Percentiles rank a stretch among this genome's conserved stretches.
phyloP scores from a whole-genome alignment of 352 stramenopile species.

The Pythium pyrilobum region DNA sequence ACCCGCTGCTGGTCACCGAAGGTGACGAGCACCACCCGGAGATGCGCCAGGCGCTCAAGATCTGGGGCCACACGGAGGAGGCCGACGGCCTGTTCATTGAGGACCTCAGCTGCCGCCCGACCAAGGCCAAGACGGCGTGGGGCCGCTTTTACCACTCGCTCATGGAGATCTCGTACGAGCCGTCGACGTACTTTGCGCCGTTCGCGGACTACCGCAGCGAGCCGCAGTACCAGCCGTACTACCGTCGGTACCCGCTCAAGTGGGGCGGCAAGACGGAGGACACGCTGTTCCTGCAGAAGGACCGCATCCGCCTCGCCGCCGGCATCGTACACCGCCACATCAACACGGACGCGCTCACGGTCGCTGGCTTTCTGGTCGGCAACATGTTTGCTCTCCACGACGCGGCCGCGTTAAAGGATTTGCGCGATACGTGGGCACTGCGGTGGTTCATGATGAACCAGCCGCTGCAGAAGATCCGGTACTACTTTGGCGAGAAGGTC shows the following conservation, averaged over 20 bases:
- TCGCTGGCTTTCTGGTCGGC: constrained; percentile 42
- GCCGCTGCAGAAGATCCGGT: constrained; percentile 82
- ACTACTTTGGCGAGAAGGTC: constrained; percentile 90
- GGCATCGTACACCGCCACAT: constrained; percentile 76
- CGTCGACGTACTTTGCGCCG: constrained; percentile 74
- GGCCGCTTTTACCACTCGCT: constrained; percentile 53
- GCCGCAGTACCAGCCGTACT: constrained; percentile 69
- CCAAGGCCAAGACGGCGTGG: constrained; percentile 8
- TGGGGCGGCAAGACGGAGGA: constrained; percentile 66
- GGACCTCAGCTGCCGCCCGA: constrained; percentile 33
- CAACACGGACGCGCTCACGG: constrained; percentile 62
- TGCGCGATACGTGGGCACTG: constrained; percentile 70
- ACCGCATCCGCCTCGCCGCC: constrained; percentile 66
- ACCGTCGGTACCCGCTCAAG: constrained; percentile 70
- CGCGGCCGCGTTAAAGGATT: constrained; percentile 47
- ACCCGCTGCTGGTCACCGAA: constrained; percentile 58
- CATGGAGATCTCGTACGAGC: constrained; percentile 62
- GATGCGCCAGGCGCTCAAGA: constrained; percentile 39
- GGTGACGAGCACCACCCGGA: constrained; percentile 63
- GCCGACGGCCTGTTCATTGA: constrained; percentile 57
- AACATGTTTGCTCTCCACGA: constrained; percentile 90
- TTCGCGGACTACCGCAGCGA: constrained; percentile 77
- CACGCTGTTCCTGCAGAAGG: constrained; percentile 77
- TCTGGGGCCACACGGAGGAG: constrained; percentile 75
- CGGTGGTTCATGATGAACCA: constrained; percentile 75